These are phyloP conservation scores for Exophiala oligosperma DNA, from an alignment of 2,329 filamentous ascomycete genomes.

Conservation along the genomic window DNA sequence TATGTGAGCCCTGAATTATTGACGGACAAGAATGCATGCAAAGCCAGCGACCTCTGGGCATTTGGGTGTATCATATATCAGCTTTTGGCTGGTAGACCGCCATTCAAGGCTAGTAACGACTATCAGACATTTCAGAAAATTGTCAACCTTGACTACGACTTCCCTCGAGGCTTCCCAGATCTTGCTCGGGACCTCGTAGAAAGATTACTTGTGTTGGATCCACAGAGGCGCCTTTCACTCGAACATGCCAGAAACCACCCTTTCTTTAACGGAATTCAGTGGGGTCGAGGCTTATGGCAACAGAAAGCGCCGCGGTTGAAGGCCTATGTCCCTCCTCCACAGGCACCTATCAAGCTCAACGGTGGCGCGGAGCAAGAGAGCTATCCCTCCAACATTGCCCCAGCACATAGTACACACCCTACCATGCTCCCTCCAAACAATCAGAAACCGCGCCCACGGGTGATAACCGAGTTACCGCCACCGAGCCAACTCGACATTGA, in stretches of 20 bases:
- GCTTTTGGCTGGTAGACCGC: constrained; percentile 88
- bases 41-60: constrained; percentile 96
- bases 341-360: constrained; percentile 77
- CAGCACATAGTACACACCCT: constrained; percentile 36
- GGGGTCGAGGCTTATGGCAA: constrained; percentile 85
- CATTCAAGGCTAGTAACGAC: constrained; percentile 94
- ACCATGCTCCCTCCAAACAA: constrained; percentile 42
- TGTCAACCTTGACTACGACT: constrained; percentile 89
- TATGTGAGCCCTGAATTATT: constrained; percentile 98
- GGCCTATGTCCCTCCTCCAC: constrained; percentile 73
- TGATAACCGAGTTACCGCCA: constrained; percentile 95
- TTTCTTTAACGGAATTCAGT: constrained; percentile 86
- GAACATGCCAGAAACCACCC: constrained; percentile 96
- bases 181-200: constrained; percentile 88
- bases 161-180: constrained; percentile 82
- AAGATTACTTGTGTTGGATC: constrained; percentile 85
- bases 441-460: constrained; percentile 65
- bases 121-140: constrained; percentile 99
- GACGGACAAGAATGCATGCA: constrained; percentile 94
- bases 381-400: constrained; percentile 44
- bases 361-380: constrained; percentile 45
- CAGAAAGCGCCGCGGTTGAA: constrained; percentile 84
- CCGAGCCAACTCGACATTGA: constrained; percentile 96
- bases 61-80: constrained; percentile 99
- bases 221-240: constrained; percentile 77